These are phyloP conservation scores for Fonsecaea erecta DNA, from an alignment of 2,329 filamentous ascomycete species.

Conservation along the genomic window DNA sequence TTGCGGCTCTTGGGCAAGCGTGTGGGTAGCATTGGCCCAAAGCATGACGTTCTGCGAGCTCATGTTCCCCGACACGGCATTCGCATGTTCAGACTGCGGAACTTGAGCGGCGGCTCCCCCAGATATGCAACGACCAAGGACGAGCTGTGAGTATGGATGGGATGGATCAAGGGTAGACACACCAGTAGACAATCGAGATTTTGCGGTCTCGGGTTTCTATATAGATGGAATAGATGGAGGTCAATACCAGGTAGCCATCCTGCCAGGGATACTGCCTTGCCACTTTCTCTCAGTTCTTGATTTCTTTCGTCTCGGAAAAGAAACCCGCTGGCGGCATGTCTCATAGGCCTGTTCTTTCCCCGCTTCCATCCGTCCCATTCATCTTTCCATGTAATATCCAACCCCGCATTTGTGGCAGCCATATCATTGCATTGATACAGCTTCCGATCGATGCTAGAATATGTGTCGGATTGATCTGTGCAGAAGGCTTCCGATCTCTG, in stretches of 20 bases:
- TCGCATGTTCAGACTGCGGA: slow-evolving; percentile 55
- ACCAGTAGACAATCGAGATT: not conserved
- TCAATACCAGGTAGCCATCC: not conserved
- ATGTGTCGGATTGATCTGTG: not conserved
- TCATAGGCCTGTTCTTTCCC: not conserved
- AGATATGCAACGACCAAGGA: slow-evolving; percentile 24
- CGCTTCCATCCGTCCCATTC: not conserved
- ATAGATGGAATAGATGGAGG: not conserved
- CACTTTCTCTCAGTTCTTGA: not conserved
- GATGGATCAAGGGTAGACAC: too few species aligned
- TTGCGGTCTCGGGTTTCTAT: not conserved
- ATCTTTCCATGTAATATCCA: not conserved
- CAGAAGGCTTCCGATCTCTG: not conserved
- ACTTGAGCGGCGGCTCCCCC: slow-evolving; percentile 2
- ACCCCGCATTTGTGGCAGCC: not conserved
- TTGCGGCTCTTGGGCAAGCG: slow-evolving; percentile 54
- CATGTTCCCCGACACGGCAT: slow-evolving; percentile 54
- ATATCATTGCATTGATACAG: not conserved
- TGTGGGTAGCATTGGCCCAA: slow-evolving; percentile 52
- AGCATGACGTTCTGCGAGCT: slow-evolving; percentile 42
- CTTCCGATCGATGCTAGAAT: not conserved
- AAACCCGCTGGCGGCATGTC: not conserved
- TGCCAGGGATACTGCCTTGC: not conserved
- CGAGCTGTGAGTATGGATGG: slow-evolving; percentile 19
- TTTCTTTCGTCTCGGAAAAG: too few species aligned